Base-by-base conservation (phyloP, 2,329 filamentous ascomycete genomes). In the Claviceps quebecensis region DNA sequence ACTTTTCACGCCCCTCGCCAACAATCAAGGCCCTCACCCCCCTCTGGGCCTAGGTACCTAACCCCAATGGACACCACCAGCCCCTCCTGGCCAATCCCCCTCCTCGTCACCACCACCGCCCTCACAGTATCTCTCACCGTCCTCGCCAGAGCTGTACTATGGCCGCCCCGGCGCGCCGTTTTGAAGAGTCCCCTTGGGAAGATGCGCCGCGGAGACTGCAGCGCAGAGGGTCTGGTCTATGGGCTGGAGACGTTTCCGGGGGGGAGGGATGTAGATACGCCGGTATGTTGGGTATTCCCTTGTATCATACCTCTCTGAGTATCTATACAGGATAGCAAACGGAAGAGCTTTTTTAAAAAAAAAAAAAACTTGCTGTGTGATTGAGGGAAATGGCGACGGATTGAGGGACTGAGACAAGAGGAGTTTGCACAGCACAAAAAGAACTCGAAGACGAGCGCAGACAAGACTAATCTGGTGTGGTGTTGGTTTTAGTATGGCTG, bases 181-280 rank as follows among this genome's bases (percentile, higher is more conserved):
- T 66, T 77, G 49, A 65, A 60, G 11, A 74, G 69, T 37, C 74
- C 75, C 36, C 66, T 74, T 37, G 69, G 63, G 52, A 71, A 70
- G 19, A 62, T 65, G 16, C 57, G 62, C 16, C 2, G 2, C 11
- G 44, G 26, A 0, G n/a, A 17, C 44, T 63, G 62, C 13, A 67
- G 72, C 54, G 57, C 68, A 17, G 61, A 63, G 45, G 57, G 63
- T 4, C 59, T 77, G 22, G 62, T 66, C 2, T 88, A 93, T 63
- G 78, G 78, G 14, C 78, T 80, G 4, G 80, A 88, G 63, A 73
- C 77, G 41, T 77, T 91, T 37, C 84, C 84, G 0, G 84, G 87
- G 4, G 81, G 77, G 1, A 76, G 87, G 53, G 85, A 93, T 64
- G 81, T 94, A 16, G 65, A 73, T 3, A 85, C 83, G 4, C 84